Conservation (phyloP, 148 eudicot genomes). For the Rhododendron ferrugineum region DNA sequence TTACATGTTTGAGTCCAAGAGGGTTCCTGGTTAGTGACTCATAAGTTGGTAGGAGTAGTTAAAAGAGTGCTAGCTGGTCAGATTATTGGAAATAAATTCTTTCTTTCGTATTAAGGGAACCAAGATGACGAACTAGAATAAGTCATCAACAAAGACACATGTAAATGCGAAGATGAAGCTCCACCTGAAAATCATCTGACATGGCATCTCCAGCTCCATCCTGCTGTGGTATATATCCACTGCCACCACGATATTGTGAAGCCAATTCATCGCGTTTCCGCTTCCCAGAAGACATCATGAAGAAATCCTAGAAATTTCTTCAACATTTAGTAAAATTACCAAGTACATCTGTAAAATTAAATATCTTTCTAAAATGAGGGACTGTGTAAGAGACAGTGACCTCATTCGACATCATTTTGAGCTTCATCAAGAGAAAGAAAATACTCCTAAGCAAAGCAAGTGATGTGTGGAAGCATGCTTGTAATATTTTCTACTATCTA, state of each 20-base stretch:
- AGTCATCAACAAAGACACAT: not conserved
- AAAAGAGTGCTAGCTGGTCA: not conserved
- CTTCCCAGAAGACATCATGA: conserved; percentile 59
- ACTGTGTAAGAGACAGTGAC: not conserved
- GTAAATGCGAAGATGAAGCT: conserved; percentile 13
- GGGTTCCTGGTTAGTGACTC: not conserved
- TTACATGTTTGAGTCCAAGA: not conserved
- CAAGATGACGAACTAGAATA: not conserved
- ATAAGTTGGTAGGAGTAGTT: not conserved
- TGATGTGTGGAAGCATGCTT: not conserved
- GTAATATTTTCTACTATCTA: not conserved
- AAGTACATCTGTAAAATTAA: not conserved
- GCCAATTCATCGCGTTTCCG: conserved; percentile 80
- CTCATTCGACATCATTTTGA: not conserved
- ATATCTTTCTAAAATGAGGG: not conserved
- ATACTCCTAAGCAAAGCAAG: not conserved
- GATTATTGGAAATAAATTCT: not conserved
- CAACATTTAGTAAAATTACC: conserved; percentile 13
- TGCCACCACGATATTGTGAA: conserved; percentile 43
- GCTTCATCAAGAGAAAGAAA: not conserved
- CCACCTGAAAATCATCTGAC: conserved; percentile 50
- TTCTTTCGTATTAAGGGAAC: not conserved
- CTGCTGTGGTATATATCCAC: conserved; percentile 87
- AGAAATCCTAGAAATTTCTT: conserved; percentile 61
- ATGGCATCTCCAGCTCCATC: conserved; percentile 76